A percentile compares a stretch with the other conserved stretches of the same genome.
These are phyloP conservation scores for Polygonum aviculare DNA, from an alignment of 148 eudicot genomes.

Conservation along the genomic window DNA sequence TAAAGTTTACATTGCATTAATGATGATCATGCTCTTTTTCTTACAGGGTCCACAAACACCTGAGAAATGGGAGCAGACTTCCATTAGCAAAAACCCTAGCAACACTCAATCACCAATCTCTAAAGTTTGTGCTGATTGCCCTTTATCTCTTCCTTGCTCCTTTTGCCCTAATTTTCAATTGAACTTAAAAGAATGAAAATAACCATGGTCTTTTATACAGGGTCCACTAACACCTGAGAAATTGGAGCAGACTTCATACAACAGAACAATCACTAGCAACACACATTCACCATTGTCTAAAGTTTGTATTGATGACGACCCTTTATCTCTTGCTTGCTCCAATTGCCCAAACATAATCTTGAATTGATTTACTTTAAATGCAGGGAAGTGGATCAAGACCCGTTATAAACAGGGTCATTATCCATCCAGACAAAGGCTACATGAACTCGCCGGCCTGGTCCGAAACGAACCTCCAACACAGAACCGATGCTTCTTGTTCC, in stretches of 20 bases:
- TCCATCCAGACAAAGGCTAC: background rate
- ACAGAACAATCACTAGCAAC: slow-evolving; percentile 24
- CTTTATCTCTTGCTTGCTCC: background rate
- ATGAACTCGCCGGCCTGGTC: background rate
- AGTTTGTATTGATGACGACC: slow-evolving; percentile 24
- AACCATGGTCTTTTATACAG: slow-evolving; percentile 22
- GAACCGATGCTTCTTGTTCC: background rate
- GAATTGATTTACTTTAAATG: background rate
- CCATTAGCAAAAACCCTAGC: slow-evolving; percentile 27
- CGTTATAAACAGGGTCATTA: background rate
- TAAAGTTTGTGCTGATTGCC: slow-evolving; percentile 28
- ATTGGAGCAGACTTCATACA: slow-evolving; percentile 39
- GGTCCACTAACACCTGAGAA: slow-evolving; percentile 85
- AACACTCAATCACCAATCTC: slow-evolving; percentile 33
- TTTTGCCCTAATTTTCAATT: background rate
- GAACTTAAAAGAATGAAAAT: background rate
- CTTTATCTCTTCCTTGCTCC: background rate
- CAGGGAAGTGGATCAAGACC: slow-evolving; percentile 8
- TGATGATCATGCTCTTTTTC: background rate
- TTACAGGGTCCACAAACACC: slow-evolving; percentile 76
- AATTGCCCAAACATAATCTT: background rate
- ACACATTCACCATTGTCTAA: slow-evolving; percentile 32
- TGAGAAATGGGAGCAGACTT: slow-evolving; percentile 56
- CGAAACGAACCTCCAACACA: background rate
- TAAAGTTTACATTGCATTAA: background rate